Evolutionary conservation across 495 filamentous ascomycete species (phyloP), one percentile per base, ranked within the genome.

Genomic region (Ramalina intermedia): DNA sequence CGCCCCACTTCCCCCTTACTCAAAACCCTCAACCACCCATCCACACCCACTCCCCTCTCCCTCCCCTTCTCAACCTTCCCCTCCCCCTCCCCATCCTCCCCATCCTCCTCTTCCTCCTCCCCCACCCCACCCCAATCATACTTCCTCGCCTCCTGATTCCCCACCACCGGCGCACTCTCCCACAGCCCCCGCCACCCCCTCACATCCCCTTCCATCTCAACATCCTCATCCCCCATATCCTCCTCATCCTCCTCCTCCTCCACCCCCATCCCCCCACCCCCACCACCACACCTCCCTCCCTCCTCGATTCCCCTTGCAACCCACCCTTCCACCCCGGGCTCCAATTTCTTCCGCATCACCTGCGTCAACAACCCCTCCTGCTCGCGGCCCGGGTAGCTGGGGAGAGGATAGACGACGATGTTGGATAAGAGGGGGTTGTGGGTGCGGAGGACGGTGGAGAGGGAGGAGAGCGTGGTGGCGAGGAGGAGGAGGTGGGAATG

Each of bases 341-440:
- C 84, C 18, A 84, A 74, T 61, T 89, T 90, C 64, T 90, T 91
- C 17, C 86, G 78, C 18, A 91, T 66, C 1, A 93, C 65, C 47
- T 77, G 69, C 6, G 72, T 63, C 1, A 90, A 74, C 4, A 80
- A 64, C 39, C 56, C 63, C 41, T 81, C 76, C 58, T 89, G 77
- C 9, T 75, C 80, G 39, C 78, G 78, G 11, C 81, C 77, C 9
- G 85, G 85, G 65, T 81, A 89, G 47, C 79, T 77, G 5, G 87
- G 82, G 4, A 78, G 73, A 1, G 87, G 86, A 62, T 87, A 86
- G 41, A 80, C 75, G 54, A 76, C 76, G 42, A 81, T 61, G 16
- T 74, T 74, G 45, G 69, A 66, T 39, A 88, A 72, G 42, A 84
- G 71, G 60, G 61, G 41, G 54, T 16, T 14, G 49, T 50, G 37